Base-by-base conservation (phyloP, 768 basidiomycete species). In the Hericium coralloides region DNA sequence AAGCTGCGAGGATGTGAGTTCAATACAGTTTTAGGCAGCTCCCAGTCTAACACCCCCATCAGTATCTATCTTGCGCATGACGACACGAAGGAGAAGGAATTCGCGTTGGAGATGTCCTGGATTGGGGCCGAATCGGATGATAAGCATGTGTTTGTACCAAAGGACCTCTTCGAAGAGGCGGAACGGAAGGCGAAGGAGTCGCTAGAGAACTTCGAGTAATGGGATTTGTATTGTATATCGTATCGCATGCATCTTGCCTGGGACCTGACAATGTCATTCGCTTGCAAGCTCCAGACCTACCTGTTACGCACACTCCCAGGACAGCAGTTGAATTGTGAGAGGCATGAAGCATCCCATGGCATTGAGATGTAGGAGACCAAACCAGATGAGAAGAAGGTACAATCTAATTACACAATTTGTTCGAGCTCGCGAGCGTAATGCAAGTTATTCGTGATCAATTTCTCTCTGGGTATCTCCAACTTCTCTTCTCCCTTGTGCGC, bases 51-150 rank as follows among this genome's bases (percentile, higher is more conserved):
- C 15, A 25, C 15, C 17, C 43, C 15, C 51, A 47, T 26, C 68
- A 99, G 95, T 68, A 95, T 98, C 68, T 93, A 99, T 72, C 82
- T 92, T 41, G 94, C 97, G 15, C 97, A 99, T 67, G 95, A 98
- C 60, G 97, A 98, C 68, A 85, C 90, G 59, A 97, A 98, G 71
- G 95, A 98, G 74, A 98, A 98, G 68, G 91, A 95, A 52, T 98
- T 99, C 61, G 97, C 98, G 68, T 81, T 99, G 25, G 97, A 99
- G 72, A 83, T 99, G 80, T 90, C 94, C 38, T 99, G 97, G 97
- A 85, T 98, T 58, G 84, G 93, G 39, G 79, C 83, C 37, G 92
- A 95, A 72, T 90, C 88, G 36, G 82, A 84, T 31, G 83, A 84
- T 54, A 69, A 85, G 50, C 94, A 98, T 71, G 77, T 82, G 23